Evolutionary conservation across 495 filamentous ascomycete genomes (phyloP).

Genomic region (Hypoxylon fuscum): DNA sequence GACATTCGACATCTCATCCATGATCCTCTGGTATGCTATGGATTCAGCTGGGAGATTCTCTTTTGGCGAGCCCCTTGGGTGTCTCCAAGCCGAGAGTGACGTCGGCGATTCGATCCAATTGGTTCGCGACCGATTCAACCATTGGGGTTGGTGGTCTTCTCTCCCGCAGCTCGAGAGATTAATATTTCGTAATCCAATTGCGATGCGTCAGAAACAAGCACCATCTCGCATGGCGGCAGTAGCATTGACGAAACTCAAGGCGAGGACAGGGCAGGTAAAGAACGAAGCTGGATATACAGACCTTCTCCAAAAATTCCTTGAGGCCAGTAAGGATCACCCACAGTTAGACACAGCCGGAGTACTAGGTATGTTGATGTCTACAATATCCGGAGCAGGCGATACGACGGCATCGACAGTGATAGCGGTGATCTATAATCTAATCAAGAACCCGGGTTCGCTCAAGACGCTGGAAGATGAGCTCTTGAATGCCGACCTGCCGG

Average conservation of each 20-base stretch:
- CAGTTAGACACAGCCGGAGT: conserved; percentile 47
- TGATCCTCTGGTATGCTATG: conserved; percentile 39
- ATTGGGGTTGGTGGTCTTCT: conserved; percentile 43
- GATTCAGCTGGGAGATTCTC: conserved; percentile 39
- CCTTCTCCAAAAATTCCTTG: conserved; percentile 38
- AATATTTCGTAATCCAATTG: conserved; percentile 41
- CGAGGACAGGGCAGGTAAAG: background rate
- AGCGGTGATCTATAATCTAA: conserved; percentile 60
- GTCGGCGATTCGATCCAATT: conserved; percentile 35
- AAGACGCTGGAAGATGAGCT: conserved; percentile 60
- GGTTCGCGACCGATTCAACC: conserved; percentile 35
- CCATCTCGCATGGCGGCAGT: conserved; percentile 28
- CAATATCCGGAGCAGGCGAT: conserved; percentile 64
- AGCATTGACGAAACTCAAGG: conserved; percentile 29
- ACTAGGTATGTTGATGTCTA: conserved; percentile 50
- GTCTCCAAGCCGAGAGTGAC: conserved; percentile 35
- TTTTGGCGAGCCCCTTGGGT: conserved; percentile 39
- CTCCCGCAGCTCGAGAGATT: conserved; percentile 38
- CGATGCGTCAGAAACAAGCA: conserved; percentile 14
- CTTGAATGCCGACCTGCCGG: conserved; percentile 42
- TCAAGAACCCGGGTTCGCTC: conserved; percentile 55
- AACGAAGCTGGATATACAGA: conserved; percentile 5
- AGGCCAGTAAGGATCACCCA: conserved; percentile 37
- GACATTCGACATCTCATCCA: conserved; percentile 24
- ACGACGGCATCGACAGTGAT: conserved; percentile 64